phyloP scores from a whole-genome alignment of 306 rosid species.

The Ceratonia siliqua region DNA sequence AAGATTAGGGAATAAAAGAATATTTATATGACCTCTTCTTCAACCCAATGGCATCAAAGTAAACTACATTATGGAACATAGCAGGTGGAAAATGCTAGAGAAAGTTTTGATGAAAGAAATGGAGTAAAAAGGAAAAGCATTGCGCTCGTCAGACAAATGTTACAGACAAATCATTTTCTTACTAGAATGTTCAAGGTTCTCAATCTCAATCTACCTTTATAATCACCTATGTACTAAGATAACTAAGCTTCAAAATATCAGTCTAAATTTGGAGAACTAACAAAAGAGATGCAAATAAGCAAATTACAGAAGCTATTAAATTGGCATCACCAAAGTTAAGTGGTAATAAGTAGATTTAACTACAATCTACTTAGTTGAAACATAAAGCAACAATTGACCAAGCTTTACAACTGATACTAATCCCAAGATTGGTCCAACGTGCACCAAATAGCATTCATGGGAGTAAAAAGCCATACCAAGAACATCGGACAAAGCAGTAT shows the following conservation, averaged over 20 bases:
- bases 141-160: neutral
- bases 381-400: neutral
- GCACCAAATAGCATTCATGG: neutral
- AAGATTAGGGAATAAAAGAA: neutral
- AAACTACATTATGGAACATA: slow-evolving; percentile 9
- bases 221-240: neutral
- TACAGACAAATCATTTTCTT: neutral
- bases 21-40: neutral
- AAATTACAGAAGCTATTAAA: neutral
- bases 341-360: neutral
- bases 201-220: neutral
- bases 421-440: neutral
- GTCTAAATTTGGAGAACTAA: neutral
- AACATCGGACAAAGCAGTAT: neutral
- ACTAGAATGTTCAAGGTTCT: slow-evolving; percentile 8
- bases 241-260: neutral
- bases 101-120: neutral
- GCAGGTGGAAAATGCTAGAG: neutral
- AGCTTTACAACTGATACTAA: neutral
- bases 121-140: neutral
- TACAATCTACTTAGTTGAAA: neutral
- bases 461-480: neutral
- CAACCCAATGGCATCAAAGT: neutral
- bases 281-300: neutral
- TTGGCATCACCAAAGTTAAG: neutral